Conservation (phyloP, 352 stramenopile species). For the Globisporangium acanthophoron region DNA sequence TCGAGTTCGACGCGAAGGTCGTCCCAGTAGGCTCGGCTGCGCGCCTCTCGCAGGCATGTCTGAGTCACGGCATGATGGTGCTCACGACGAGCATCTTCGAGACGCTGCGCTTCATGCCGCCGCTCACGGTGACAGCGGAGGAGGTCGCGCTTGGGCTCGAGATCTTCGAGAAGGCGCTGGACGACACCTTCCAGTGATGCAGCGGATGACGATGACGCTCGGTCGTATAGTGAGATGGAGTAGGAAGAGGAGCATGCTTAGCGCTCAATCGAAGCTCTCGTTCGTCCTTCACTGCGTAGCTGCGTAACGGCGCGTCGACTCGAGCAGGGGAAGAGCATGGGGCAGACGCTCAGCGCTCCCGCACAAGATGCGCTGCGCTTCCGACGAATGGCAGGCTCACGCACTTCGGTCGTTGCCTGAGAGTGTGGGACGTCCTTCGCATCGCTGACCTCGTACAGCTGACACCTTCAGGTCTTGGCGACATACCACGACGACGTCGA, state of each 20-base stretch:
- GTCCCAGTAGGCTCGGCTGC: constrained; percentile 50
- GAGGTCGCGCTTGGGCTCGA: constrained; percentile 53
- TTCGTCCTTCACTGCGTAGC: not conserved
- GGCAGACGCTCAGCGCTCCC: constrained; percentile 54
- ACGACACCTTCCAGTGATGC: constrained; percentile 3
- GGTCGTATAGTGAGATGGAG: too few species aligned
- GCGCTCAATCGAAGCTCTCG: too few species aligned
- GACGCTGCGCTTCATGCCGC: constrained; percentile 23
- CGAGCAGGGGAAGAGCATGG: constrained; percentile 20
- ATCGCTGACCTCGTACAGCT: not conserved
- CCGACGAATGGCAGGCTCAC: constrained; percentile 35
- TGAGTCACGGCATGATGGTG: constrained; percentile 86
- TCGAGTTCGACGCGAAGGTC: constrained; percentile 82
- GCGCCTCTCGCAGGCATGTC: constrained; percentile 70
- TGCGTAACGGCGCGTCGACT: constrained; percentile 15
- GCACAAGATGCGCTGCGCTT: constrained; percentile 47
- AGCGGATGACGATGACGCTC: not conserved
- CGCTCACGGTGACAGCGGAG: constrained; percentile 44
- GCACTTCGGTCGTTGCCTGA: not conserved
- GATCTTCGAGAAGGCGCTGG: constrained; percentile 50
- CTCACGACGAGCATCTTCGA: constrained; percentile 89
- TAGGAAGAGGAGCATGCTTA: not conserved
- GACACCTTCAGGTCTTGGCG: constrained; percentile 26
- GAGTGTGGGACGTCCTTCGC: not conserved
- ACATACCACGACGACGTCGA: constrained; percentile 47